Conservation (phyloP, 495 filamentous ascomycete species). For the Echria macrotheca region DNA sequence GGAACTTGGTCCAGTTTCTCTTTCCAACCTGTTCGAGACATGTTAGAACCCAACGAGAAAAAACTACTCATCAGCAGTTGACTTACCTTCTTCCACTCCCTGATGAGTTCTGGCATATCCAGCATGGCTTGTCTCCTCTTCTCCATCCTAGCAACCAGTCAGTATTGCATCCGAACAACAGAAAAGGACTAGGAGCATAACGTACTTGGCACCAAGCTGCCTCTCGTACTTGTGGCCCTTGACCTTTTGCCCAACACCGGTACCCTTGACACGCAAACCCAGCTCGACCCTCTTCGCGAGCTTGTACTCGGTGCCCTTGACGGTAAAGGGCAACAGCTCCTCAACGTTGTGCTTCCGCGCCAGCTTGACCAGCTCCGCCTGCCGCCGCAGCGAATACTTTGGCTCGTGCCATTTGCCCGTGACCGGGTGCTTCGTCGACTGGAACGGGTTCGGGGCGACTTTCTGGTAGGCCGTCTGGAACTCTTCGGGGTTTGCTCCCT, state of each 20-base stretch:
- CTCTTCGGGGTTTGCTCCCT: constrained; percentile 37
- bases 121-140: constrained; percentile 86
- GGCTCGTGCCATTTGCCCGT: constrained; percentile 78
- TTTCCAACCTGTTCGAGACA: constrained; percentile 62
- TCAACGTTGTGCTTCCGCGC: constrained; percentile 77
- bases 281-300: constrained; percentile 60
- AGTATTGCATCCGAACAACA: too few species aligned
- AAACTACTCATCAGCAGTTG: too few species aligned
- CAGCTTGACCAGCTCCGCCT: constrained; percentile 88
- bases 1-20: constrained; percentile 86
- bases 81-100: constrained; percentile 87
- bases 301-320: constrained; percentile 69
- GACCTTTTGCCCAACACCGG: constrained; percentile 84
- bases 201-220: constrained; percentile 67
- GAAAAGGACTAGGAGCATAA: constrained; percentile 18
- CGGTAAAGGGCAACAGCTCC: constrained; percentile 69
- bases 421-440: constrained; percentile 59
- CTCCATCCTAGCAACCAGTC: constrained; percentile 56
- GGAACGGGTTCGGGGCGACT: constrained; percentile 65
- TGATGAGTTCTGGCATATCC: constrained; percentile 84
- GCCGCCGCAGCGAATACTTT: constrained; percentile 72
- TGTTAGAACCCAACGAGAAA: too few species aligned
- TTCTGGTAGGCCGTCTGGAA: constrained; percentile 40
- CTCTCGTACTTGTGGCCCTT: constrained; percentile 95
- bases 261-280: constrained; percentile 78